Evolutionary conservation across 2,329 filamentous ascomycete species (phyloP).

Genomic region (Aspergillus melleus): DNA sequence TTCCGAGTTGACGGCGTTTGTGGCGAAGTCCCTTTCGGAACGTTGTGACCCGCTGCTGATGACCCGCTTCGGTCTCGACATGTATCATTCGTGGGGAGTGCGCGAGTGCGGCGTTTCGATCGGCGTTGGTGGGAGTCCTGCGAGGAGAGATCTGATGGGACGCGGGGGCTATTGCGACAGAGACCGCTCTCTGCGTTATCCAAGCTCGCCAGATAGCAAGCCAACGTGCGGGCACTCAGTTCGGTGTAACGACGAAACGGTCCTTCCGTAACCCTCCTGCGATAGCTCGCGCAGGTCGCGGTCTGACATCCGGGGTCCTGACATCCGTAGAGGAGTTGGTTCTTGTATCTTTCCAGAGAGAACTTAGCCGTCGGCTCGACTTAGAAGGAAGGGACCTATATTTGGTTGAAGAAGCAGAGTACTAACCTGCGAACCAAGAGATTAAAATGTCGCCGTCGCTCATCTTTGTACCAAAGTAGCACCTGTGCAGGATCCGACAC

Average conservation of each 20-base stretch:
- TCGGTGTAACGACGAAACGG: constrained; percentile 78
- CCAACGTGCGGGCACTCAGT: constrained; percentile 77
- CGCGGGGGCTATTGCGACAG: constrained; percentile 54
- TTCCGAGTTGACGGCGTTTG: neutral
- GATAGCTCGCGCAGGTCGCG: constrained; percentile 77
- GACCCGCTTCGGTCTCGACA: constrained; percentile 4
- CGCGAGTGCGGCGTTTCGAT: constrained; percentile 33
- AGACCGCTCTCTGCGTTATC: constrained; percentile 72
- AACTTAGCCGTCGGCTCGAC: constrained; percentile 6
- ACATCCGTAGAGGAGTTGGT: constrained; percentile 81
- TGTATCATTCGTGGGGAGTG: constrained; percentile 20
- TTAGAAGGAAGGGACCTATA: neutral
- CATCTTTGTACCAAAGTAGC: constrained; percentile 39
- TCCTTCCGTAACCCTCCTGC: constrained; percentile 65
- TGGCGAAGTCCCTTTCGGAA: neutral
- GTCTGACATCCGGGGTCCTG: constrained; percentile 67
- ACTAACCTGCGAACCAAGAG: constrained; percentile 66
- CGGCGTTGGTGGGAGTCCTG: constrained; percentile 27
- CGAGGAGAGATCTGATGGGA: constrained; percentile 27
- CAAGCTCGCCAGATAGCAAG: constrained; percentile 76
- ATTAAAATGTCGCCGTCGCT: constrained; percentile 51
- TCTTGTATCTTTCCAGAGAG: constrained; percentile 62
- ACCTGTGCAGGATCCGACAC: constrained; percentile 39
- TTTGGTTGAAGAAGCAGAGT: constrained; percentile 9
- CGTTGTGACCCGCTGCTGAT: neutral